Conservation (phyloP, 257 asterid genomes). For the Coffea eugenioides region DNA sequence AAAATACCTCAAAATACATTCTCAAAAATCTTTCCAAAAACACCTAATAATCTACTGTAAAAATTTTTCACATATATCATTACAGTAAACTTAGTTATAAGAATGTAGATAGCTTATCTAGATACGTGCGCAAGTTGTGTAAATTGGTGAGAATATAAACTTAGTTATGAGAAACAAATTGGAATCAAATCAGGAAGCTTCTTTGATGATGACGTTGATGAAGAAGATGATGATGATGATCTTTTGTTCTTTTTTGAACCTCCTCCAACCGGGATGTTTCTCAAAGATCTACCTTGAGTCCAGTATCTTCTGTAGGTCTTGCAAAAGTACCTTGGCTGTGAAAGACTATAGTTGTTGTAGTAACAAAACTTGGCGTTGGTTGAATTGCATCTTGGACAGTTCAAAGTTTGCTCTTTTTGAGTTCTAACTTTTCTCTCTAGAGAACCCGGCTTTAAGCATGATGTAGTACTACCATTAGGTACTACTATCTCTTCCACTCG, state of each 20-base stretch:
- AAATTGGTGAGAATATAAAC: too few species aligned
- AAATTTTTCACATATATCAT: too few species aligned
- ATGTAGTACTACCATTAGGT: constrained; percentile 11
- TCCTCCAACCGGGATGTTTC: constrained; percentile 86
- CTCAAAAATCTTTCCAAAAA: too few species aligned
- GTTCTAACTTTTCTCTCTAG: constrained; percentile 61
- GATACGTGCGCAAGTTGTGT: too few species aligned
- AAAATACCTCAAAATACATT: too few species aligned
- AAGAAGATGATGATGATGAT: constrained; percentile 23
- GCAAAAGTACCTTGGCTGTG: constrained; percentile 81
- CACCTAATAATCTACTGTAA: too few species aligned
- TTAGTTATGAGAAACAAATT: background rate
- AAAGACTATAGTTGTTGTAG: constrained; percentile 79
- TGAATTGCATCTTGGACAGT: constrained; percentile 85
- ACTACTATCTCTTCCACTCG: constrained; percentile 55
- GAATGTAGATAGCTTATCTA: too few species aligned
- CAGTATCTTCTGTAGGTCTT: constrained; percentile 78
- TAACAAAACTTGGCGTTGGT: constrained; percentile 81
- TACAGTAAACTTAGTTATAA: too few species aligned
- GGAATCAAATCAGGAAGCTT: constrained; percentile 45
- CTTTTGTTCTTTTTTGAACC: constrained; percentile 74
- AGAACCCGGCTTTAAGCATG: constrained; percentile 27
- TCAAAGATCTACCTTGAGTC: constrained; percentile 79
- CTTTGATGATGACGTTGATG: constrained; percentile 26
- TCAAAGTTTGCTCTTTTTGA: constrained; percentile 58